phyloP scores from a whole-genome alignment of 179 eudicot genomes.

The Beta lomatogona region DNA sequence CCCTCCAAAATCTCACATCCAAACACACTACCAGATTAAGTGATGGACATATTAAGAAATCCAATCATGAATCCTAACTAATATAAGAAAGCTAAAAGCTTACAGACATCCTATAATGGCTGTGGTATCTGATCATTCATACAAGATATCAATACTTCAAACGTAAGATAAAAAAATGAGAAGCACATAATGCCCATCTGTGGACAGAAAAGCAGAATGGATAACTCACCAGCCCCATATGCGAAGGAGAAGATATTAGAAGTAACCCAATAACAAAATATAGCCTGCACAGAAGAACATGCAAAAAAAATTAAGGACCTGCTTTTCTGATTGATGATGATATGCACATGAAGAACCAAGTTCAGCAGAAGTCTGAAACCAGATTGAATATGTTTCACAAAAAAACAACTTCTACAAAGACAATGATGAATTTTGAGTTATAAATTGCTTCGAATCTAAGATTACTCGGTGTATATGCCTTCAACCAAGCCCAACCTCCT shows the following conservation, averaged over 20 bases:
- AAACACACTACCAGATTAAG: too few species aligned
- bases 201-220: neutral
- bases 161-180: neutral
- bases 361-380: slow-evolving; percentile 2
- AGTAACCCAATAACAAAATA: slow-evolving; percentile 95
- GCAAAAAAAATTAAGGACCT: slow-evolving; percentile 7
- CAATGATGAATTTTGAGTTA: neutral
- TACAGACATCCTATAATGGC: neutral
- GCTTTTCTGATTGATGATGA: neutral
- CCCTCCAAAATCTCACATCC: neutral
- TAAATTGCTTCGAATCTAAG: slow-evolving; percentile 4
- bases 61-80: too few species aligned
- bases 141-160: neutral
- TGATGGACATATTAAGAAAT: too few species aligned
- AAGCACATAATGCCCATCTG: neutral
- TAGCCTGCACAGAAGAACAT: slow-evolving; percentile 61
- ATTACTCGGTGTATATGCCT: neutral
- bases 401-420: neutral
- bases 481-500: neutral
- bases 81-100: too few species aligned
- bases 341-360: neutral
- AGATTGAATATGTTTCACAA: neutral
- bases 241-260: slow-evolving; percentile 80
- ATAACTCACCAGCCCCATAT: slow-evolving; percentile 75
- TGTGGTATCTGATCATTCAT: neutral